phyloP scores from a whole-genome alignment of 176 grass and related monocot species.

The Rhynchospora pubera region DNA sequence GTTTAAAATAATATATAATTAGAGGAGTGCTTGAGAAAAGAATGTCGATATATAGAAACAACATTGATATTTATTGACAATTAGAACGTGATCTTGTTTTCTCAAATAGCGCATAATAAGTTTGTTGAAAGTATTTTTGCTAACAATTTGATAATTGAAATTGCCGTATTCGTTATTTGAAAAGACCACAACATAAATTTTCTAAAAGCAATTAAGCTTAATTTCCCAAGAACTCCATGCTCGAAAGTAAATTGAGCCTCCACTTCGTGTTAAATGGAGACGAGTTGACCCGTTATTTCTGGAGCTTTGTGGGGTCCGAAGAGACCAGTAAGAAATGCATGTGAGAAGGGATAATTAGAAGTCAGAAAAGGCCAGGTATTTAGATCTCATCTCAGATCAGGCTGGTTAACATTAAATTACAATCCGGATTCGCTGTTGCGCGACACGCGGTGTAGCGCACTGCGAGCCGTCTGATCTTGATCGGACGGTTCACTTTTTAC shows the following conservation, averaged over 20 bases:
- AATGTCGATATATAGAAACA: no score
- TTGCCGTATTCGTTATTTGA: not conserved
- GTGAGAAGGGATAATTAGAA: slow-evolving; percentile 22
- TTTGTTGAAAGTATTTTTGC: not conserved
- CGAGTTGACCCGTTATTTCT: not conserved
- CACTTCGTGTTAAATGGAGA: not conserved
- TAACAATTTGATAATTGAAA: no score
- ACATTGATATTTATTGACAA: no score
- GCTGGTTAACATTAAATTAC: not conserved
- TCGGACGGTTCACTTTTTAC: no score
- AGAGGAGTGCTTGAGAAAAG: no score
- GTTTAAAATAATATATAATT: no score
- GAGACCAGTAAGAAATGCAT: slow-evolving; percentile 4
- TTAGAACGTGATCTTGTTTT: no score
- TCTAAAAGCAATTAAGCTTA: not conserved
- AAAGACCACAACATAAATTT: not conserved
- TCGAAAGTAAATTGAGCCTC: not conserved
- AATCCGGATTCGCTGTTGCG: no score
- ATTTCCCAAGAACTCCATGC: not conserved
- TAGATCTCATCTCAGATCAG: slow-evolving; percentile 19
- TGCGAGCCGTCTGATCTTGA: no score
- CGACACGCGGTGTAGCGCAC: no score
- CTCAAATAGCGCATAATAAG: no score
- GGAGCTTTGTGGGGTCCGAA: not conserved
- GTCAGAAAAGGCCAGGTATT: slow-evolving; percentile 14